Evolutionary conservation across 2,329 filamentous ascomycete genomes (phyloP), one percentile per base, ranked within the genome.

Genomic region (Hypoxylon sp.): DNA sequence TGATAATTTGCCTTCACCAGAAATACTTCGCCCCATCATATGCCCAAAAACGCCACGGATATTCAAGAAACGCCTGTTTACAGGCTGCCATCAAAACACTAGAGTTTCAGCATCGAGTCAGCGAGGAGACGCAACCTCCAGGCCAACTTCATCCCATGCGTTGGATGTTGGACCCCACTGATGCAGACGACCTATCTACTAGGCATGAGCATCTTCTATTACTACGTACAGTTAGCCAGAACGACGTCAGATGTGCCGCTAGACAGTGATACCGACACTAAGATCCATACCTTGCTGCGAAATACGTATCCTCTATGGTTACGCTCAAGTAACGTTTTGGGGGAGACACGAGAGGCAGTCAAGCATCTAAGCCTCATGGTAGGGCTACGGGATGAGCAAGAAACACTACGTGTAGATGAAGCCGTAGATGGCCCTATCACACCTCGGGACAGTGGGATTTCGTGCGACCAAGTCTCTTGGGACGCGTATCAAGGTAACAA

Each of bases 21-120:
- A 28, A 53, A 7, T 53, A 38, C 6, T 34, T 13, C 6, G 13
- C 51, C 6, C 21, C 34, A 53, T 38, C 34, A 10, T 21, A 53
- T 11, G 17, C 38, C 17, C 14, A 23, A 53, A 32, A 17, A 28
- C 34, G 10, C 21, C 5, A 43, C 11, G 17, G 21, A 9, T 53
- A 53, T 53, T 53, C 51, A 9, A 41, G 34, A 53, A 38, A 53
- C 23, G 51, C 51, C 11, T 28, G 36, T 25, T 6, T 53, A 30
- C 34, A 53, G 5, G 51, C 51, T 23, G 21, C 51, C 14, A 41
- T 53, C 5, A 43, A 53, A 5, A 36, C 43, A 14, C 34, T 53
- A 34, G 51, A 53, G 13, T 53, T 28, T 34, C 51, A 53, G 17
- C 51, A 25, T 14, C n/a, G 43, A 14, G 6, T 53, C 14, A 34